Percentiles rank a stretch among this genome's conserved stretches.
phyloP scores from a whole-genome alignment of 805 yeast species.

The Tanozyma kutaoensis region DNA sequence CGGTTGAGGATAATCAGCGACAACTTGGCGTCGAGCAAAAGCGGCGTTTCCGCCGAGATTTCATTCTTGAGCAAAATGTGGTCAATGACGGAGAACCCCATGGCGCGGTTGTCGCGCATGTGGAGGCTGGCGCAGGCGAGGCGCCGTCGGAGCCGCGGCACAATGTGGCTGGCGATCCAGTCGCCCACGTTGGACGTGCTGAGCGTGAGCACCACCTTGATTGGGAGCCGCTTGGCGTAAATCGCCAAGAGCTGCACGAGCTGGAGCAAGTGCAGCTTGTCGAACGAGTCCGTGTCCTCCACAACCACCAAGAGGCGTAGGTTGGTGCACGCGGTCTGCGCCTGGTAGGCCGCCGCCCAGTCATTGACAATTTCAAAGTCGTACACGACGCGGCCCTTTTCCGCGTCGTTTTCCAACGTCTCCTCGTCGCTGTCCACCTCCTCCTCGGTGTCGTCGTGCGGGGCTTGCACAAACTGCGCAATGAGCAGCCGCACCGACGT shows the following conservation, averaged over 20 bases:
- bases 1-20: conserved; percentile 17
- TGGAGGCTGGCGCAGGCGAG: conserved; percentile 18
- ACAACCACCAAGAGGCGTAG: conserved; percentile 14
- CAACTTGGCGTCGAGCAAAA: conserved; percentile 12
- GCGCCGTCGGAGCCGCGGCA: conserved; percentile 14
- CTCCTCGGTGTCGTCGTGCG: conserved; percentile 1
- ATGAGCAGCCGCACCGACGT: conserved; percentile 19
- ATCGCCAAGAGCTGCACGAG: conserved; percentile 17
- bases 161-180: conserved; percentile 23
- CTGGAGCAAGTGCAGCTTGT: conserved; percentile 20
- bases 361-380: conserved; percentile 22
- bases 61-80: conserved; percentile 17
- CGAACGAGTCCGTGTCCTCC: conserved; percentile 25
- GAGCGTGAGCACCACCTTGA: conserved; percentile 22
- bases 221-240: conserved; percentile 13
- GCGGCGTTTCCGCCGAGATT: conserved; percentile 7
- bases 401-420: neutral
- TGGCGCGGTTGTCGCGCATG: conserved; percentile 16
- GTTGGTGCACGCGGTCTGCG: conserved; percentile 1
- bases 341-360: conserved; percentile 11
- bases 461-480: conserved; percentile 12
- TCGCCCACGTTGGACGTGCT: conserved; percentile 19
- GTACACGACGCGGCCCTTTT: conserved; percentile 14
- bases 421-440: conserved; percentile 2
- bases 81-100: conserved; percentile 20